Evolutionary conservation across 2,329 filamentous ascomycete genomes (phyloP).

Genomic region (Mariannaea elegans): DNA sequence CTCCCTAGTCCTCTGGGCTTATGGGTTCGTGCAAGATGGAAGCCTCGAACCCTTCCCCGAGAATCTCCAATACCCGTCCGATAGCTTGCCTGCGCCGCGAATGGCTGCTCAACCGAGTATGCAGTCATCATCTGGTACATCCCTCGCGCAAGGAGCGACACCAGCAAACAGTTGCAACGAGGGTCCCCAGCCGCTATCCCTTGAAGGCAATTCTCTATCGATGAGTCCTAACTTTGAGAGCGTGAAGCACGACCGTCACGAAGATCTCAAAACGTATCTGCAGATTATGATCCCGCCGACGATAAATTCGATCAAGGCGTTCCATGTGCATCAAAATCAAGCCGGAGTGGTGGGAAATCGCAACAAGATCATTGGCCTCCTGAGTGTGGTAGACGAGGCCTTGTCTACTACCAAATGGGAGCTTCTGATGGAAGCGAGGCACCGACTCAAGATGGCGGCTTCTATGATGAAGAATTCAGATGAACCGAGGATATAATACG

Average conservation of each 20-base stretch:
- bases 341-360: constrained; percentile 39
- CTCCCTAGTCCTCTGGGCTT: constrained; percentile 39
- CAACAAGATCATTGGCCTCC: constrained; percentile 38
- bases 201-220: constrained; percentile 27
- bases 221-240: constrained; percentile 32
- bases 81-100: constrained; percentile 18
- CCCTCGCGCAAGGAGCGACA: constrained; percentile 15
- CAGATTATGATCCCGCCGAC: constrained; percentile 42
- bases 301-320: constrained; percentile 40
- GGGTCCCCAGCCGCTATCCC: constrained; percentile 28
- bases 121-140: constrained; percentile 20
- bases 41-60: constrained; percentile 40
- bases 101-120: constrained; percentile 30
- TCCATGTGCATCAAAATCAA: constrained; percentile 41
- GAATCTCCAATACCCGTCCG: constrained; percentile 36
- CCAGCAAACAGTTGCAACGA: constrained; percentile 20
- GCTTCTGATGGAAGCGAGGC: constrained; percentile 37
- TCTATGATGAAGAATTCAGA: constrained; percentile 39
- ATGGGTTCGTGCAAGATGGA: constrained; percentile 40
- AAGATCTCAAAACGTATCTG: constrained; percentile 39
- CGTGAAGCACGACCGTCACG: constrained; percentile 35
- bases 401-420: constrained; percentile 38
- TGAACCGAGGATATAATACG: constrained; percentile 30
- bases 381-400: constrained; percentile 39
- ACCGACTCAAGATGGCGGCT: constrained; percentile 37